A percentile compares a stretch with the other conserved stretches of the same genome.
phyloP scores from a whole-genome alignment of 2,329 filamentous ascomycete genomes.

The Alternaria arbusti region DNA sequence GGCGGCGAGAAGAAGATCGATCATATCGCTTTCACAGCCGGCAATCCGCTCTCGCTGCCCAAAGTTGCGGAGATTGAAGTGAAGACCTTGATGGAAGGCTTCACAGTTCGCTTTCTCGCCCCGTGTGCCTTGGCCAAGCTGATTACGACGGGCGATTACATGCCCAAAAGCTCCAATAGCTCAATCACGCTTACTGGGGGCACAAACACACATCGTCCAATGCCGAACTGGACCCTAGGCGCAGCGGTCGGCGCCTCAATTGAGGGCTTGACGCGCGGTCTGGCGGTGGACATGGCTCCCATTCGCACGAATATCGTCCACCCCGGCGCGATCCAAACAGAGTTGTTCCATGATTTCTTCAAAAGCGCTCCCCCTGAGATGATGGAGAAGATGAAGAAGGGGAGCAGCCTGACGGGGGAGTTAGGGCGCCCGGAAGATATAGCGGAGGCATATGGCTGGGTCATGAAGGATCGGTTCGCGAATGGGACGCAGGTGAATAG shows the following conservation, averaged over 20 bases:
- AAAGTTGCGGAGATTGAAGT: conserved; percentile 37
- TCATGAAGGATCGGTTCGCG: conserved; percentile 53
- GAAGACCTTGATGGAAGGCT: conserved; percentile 21
- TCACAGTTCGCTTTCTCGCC: conserved; percentile 46
- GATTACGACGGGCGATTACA: conserved; percentile 41
- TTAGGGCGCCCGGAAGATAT: conserved; percentile 45
- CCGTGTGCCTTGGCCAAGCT: conserved; percentile 51
- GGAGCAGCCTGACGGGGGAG: conserved; percentile 27
- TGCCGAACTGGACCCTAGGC: conserved; percentile 40
- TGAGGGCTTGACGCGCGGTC: conserved; percentile 45
- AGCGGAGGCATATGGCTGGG: conserved; percentile 54
- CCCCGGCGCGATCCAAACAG: conserved; percentile 52
- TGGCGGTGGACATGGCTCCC: conserved; percentile 53
- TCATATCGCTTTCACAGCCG: conserved; percentile 42
- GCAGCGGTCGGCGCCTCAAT: conserved; percentile 31
- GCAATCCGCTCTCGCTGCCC: conserved; percentile 23
- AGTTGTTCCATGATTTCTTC: conserved; percentile 43
- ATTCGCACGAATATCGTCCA: conserved; percentile 52
- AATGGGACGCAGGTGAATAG: conserved; percentile 44
- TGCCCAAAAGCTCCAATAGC: conserved; percentile 33
- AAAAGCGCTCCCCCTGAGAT: conserved; percentile 19
- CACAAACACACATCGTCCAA: conserved; percentile 43
- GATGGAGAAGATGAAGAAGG: conserved; percentile 19
- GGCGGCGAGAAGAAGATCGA: conserved; percentile 38
- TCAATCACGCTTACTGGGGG: conserved; percentile 53